These are phyloP conservation scores for Talaromyces albobiverticillius DNA, from an alignment of 2,329 filamentous ascomycete genomes.

Conservation along the genomic window DNA sequence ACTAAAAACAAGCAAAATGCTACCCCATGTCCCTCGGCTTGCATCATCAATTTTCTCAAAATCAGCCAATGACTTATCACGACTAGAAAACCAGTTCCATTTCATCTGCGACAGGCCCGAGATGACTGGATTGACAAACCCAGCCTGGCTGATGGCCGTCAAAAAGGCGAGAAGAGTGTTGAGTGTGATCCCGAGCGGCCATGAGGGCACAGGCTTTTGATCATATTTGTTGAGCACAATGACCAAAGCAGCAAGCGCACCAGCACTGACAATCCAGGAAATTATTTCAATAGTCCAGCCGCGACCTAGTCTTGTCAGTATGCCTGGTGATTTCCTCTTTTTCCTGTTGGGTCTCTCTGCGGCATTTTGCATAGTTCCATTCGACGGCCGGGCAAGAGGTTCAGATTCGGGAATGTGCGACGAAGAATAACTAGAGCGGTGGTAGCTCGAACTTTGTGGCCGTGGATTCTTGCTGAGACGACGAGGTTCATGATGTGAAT, in stretches of 20 bases:
- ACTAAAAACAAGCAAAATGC: neutral
- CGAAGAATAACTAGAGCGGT: too few relatives aligned
- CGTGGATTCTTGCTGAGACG: too few relatives aligned
- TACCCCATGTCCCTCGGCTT: neutral
- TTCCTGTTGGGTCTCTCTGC: too few relatives aligned
- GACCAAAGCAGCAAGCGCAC: neutral
- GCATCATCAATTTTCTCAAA: conserved; percentile 4
- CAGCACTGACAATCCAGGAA: neutral
- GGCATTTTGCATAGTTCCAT: too few relatives aligned
- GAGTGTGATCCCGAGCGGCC: conserved; percentile 3
- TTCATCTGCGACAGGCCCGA: conserved; percentile 6
- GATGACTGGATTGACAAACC: neutral
- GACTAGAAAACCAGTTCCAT: conserved; percentile 5
- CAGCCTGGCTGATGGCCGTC: neutral
- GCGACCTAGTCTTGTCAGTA: too few relatives aligned
- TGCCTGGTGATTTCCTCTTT: too few relatives aligned
- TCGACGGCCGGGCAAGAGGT: too few relatives aligned
- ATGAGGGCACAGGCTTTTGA: neutral
- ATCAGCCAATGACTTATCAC: neutral
- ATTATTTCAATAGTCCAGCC: conserved; percentile 2
- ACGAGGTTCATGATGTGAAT: too few relatives aligned
- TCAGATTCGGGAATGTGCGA: too few relatives aligned
- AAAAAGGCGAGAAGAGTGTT: conserved; percentile 6
- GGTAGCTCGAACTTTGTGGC: too few relatives aligned
- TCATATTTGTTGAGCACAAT: conserved; percentile 1